These are phyloP conservation scores for Mucor racemosus DNA, from an alignment of 371 early-diverging fungal genomes.

Conservation along the genomic window DNA sequence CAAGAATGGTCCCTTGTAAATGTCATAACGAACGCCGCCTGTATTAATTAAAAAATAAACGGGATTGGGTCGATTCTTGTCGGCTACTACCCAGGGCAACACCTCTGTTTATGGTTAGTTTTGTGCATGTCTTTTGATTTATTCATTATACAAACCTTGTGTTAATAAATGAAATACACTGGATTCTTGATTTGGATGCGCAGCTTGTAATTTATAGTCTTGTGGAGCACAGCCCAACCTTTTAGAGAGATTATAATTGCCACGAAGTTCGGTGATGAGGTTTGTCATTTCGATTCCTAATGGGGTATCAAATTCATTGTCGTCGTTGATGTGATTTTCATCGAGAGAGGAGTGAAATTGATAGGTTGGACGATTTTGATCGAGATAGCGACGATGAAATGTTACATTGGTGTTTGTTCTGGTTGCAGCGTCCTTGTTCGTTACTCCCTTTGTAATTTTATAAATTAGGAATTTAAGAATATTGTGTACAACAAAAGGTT, in stretches of 20 bases:
- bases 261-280: slow-evolving; percentile 45
- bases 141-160: slow-evolving; percentile 24
- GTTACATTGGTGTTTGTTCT: slow-evolving; percentile 39
- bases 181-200: slow-evolving; percentile 39
- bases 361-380: slow-evolving; percentile 62
- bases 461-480: neutral
- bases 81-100: slow-evolving; percentile 41
- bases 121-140: too few species aligned
- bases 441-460: slow-evolving; percentile 24
- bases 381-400: slow-evolving; percentile 63
- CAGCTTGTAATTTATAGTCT: slow-evolving; percentile 53
- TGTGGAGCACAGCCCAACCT: slow-evolving; percentile 60
- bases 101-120: slow-evolving; percentile 31
- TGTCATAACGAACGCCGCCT: slow-evolving; percentile 57
- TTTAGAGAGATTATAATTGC: slow-evolving; percentile 36
- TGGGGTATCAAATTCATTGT: slow-evolving; percentile 45
- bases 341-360: slow-evolving; percentile 51
- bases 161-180: slow-evolving; percentile 51
- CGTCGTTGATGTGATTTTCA: neutral
- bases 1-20: slow-evolving; percentile 58
- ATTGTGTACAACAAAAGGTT: slow-evolving; percentile 7
- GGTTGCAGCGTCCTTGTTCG: slow-evolving; percentile 2
- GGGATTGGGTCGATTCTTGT: slow-evolving; percentile 44
- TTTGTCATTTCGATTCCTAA: slow-evolving; percentile 51
- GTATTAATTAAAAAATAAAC: slow-evolving; percentile 50